Evolutionary conservation across 2,329 filamentous ascomycete species (phyloP).

Genomic region (Dissoconium aciculare): DNA sequence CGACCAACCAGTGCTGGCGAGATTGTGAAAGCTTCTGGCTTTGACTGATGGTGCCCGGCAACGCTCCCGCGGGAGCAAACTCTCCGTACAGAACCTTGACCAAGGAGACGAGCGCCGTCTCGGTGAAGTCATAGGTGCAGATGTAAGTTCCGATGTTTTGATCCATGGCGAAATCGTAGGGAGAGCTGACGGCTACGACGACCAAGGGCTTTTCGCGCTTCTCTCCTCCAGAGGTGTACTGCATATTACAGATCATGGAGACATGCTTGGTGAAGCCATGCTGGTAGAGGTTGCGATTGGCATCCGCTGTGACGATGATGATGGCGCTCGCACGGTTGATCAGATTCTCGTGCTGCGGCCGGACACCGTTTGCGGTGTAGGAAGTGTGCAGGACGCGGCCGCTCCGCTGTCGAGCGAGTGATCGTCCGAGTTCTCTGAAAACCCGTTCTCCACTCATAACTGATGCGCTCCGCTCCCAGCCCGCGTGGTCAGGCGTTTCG

Average conservation of each 20-base stretch:
- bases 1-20: constrained; percentile 89
- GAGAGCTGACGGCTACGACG: constrained; percentile 84
- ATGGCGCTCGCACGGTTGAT: constrained; percentile 80
- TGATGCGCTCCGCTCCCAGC: constrained; percentile 43
- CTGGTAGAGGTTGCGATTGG: constrained; percentile 86
- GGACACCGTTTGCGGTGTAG: constrained; percentile 83
- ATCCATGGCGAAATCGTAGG: constrained; percentile 93
- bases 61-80: constrained; percentile 38
- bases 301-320: constrained; percentile 83
- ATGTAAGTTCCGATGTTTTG: constrained; percentile 80
- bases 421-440: constrained; percentile 76
- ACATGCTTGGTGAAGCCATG: constrained; percentile 92
- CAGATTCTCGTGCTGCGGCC: constrained; percentile 83
- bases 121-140: constrained; percentile 93
- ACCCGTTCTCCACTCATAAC: constrained; percentile 88
- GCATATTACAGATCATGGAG: constrained; percentile 83
- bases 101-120: constrained; percentile 72
- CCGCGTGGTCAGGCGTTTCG: constrained; percentile 41
- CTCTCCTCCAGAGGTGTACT: constrained; percentile 54
- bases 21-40: constrained; percentile 77
- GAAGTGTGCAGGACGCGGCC: constrained; percentile 85
- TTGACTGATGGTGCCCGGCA: constrained; percentile 64
- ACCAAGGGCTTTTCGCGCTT: constrained; percentile 67
- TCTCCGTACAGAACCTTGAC: constrained; percentile 77
- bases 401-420: constrained; percentile 70